phyloP scores from a whole-genome alignment of 257 asterid species.

The Solanum sitiens region DNA sequence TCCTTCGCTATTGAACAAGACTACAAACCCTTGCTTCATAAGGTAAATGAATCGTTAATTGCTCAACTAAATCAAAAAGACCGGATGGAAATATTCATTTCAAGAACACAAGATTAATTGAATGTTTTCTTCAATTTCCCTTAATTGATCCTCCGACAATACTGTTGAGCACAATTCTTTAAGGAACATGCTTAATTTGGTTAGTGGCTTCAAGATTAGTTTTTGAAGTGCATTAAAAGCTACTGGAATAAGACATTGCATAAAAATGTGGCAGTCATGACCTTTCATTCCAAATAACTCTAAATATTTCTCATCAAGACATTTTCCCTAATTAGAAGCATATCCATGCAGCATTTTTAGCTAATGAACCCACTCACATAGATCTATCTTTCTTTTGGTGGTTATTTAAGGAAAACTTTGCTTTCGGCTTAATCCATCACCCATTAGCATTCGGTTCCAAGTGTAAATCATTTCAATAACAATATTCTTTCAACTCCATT shows the following conservation, averaged over 20 bases:
- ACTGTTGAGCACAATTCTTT: neutral
- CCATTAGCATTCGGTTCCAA: neutral
- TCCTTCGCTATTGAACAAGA: neutral
- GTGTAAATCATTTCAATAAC: neutral
- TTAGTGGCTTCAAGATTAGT: neutral
- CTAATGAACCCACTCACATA: neutral
- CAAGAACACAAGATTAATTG: neutral
- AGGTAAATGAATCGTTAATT: neutral
- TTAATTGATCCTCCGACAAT: neutral
- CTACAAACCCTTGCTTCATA: neutral
- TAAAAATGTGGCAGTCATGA: neutral
- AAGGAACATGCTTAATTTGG: neutral
- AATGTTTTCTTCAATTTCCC: neutral
- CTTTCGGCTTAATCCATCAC: neutral
- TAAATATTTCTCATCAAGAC: neutral
- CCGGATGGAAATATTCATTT: neutral
- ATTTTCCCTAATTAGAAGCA: neutral
- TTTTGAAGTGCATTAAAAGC: neutral
- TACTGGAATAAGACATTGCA: neutral
- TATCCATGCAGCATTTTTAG: neutral
- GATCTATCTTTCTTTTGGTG: neutral
- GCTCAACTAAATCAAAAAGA: neutral
- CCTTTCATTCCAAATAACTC: neutral
- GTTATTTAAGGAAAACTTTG: neutral
- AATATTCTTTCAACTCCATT: neutral